A percentile compares a stretch with the other conserved stretches of the same genome.
phyloP scores from a whole-genome alignment of 202 grass and related monocot species.

The Schoenoplectus triqueter region DNA sequence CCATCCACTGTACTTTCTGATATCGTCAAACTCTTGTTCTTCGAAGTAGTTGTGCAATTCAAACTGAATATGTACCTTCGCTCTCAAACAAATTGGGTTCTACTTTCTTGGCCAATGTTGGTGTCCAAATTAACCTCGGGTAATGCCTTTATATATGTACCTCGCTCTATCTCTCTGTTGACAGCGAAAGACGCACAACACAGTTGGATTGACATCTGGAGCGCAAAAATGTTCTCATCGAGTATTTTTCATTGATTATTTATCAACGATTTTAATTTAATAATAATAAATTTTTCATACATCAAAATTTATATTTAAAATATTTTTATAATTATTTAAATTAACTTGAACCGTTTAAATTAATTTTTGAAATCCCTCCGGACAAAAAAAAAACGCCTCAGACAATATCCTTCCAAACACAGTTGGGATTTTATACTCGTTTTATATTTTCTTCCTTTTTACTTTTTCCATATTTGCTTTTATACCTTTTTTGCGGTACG shows the following conservation, averaged over 20 bases:
- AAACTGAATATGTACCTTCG: background rate
- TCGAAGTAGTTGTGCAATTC: background rate
- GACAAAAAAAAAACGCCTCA: too few species aligned
- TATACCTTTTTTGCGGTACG: background rate
- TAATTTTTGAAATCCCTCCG: too few species aligned
- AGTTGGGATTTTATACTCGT: constrained; percentile 46
- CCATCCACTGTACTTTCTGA: constrained; percentile 28
- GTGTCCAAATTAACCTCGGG: background rate
- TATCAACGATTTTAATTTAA: too few species aligned
- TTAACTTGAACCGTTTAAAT: too few species aligned
- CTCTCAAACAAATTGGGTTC: constrained; percentile 8
- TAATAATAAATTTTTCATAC: too few species aligned
- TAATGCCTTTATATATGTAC: constrained; percentile 31
- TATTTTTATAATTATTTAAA: too few species aligned
- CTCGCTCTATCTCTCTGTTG: background rate
- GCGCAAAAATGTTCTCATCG: too few species aligned
- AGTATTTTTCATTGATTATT: too few species aligned
- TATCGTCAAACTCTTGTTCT: background rate
- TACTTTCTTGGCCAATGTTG: background rate
- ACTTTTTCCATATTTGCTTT: constrained; percentile 2
- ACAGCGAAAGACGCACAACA: constrained; percentile 42
- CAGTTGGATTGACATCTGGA: too few species aligned
- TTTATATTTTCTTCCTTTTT: constrained; percentile 16
- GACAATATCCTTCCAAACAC: background rate
- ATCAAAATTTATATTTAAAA: too few species aligned